phyloP scores from a whole-genome alignment of 805 yeast species.

The Lachancea thermotolerans region DNA sequence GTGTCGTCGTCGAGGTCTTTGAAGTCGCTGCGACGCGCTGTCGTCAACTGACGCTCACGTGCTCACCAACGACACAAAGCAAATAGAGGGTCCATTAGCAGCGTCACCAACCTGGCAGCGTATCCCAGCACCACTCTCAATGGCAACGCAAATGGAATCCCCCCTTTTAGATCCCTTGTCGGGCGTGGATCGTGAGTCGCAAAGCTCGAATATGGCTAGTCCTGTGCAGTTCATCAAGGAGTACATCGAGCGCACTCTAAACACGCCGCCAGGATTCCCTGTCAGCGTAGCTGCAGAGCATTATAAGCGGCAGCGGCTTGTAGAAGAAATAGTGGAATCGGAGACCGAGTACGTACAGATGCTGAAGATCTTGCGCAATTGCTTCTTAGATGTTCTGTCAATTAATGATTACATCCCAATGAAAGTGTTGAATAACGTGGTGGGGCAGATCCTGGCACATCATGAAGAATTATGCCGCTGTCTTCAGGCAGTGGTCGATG shows the following conservation, averaged over 20 bases:
- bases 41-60: too few species aligned
- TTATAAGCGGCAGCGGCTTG: constrained; percentile 9
- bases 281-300: constrained; percentile 6
- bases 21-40: too few species aligned
- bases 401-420: constrained; percentile 8
- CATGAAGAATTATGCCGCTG: neutral
- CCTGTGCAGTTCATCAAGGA: constrained; percentile 9
- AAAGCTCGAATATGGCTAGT: constrained; percentile 5
- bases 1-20: too few species aligned
- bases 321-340: constrained; percentile 7
- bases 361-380: constrained; percentile 5
- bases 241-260: constrained; percentile 7
- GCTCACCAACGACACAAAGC: too few species aligned
- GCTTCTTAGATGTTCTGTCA: constrained; percentile 6
- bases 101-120: too few species aligned
- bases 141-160: neutral
- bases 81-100: too few species aligned
- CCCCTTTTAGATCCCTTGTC: neutral
- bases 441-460: neutral
- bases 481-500: neutral
- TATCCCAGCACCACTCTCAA: too few species aligned
- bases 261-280: constrained; percentile 7
- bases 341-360: constrained; percentile 7
- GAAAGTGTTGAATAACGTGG: constrained; percentile 5
- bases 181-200: constrained; percentile 3